Percentiles rank a stretch among this genome's conserved stretches.
phyloP scores from a whole-genome alignment of 331 rosid species.

The Erythrophleum ivorense region DNA sequence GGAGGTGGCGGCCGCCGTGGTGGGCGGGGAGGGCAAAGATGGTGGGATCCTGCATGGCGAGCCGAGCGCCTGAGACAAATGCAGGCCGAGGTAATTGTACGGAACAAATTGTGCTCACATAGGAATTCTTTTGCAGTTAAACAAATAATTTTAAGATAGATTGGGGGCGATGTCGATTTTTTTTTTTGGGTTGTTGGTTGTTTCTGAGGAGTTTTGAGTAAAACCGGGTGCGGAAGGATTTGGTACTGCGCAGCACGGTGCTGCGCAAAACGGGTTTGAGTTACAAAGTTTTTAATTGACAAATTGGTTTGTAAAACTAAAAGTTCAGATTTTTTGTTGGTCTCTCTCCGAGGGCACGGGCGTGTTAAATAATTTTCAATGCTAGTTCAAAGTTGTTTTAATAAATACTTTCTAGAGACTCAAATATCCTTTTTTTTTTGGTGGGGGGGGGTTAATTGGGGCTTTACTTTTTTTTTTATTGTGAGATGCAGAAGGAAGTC shows the following conservation, averaged over 20 bases:
- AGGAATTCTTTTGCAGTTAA: not conserved
- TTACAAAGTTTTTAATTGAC: not conserved
- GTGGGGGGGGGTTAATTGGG: not conserved
- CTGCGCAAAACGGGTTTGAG: not conserved
- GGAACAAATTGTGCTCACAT: not conserved
- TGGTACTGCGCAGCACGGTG: too few relatives aligned
- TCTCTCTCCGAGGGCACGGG: not conserved
- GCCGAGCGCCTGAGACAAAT: conserved; percentile 85
- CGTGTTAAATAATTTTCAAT: conserved; percentile 1
- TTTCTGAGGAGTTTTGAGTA: not conserved
- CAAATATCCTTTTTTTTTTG: too few relatives aligned
- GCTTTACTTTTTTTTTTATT: not conserved
- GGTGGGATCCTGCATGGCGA: conserved; percentile 99
- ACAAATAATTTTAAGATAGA: not conserved
- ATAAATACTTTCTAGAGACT: not conserved
- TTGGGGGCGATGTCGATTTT: not conserved
- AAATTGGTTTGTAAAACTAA: not conserved
- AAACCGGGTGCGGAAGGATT: too few relatives aligned
- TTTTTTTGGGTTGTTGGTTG: not conserved
- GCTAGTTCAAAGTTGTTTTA: conserved; percentile 7
- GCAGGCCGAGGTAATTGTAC: conserved; percentile 63
- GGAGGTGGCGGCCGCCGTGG: conserved; percentile 63
- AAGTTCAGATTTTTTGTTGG: conserved; percentile 7
- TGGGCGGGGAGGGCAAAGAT: conserved; percentile 85
- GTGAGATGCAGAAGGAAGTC: conserved; percentile 67